These are phyloP conservation scores for Thymus mandschuricus DNA, from an alignment of 257 asterid species.

Conservation along the genomic window DNA sequence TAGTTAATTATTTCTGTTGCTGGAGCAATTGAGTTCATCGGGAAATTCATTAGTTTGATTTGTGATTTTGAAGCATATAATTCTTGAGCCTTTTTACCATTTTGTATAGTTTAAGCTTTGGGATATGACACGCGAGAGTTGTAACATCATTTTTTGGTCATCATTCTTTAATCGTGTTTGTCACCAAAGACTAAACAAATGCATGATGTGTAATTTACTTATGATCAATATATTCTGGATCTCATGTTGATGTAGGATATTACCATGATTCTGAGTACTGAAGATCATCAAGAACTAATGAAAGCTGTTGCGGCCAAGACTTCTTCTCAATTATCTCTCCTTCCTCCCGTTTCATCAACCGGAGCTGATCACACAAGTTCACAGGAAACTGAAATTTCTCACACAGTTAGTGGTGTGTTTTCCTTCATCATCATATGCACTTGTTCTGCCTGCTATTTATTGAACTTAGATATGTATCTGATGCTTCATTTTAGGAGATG, in stretches of 20 bases:
- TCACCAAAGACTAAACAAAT: neutral
- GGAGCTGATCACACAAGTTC: slow-evolving; percentile 32
- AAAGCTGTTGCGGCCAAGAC: slow-evolving; percentile 78
- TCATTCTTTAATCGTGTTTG: neutral
- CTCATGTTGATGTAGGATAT: slow-evolving; percentile 56
- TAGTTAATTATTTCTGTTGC: neutral
- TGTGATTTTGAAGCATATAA: neutral
- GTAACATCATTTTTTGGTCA: neutral
- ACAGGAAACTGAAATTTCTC: slow-evolving; percentile 38
- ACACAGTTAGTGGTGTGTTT: slow-evolving; percentile 52
- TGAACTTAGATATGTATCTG: slow-evolving; percentile 11
- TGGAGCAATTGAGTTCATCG: slow-evolving; percentile 8
- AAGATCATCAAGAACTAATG: slow-evolving; percentile 89
- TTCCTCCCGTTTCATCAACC: slow-evolving; percentile 62
- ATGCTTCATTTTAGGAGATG: slow-evolving; percentile 57
- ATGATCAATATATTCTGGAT: slow-evolving; percentile 4
- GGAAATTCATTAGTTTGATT: neutral
- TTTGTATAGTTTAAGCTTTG: neutral
- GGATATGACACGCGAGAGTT: neutral
- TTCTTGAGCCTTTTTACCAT: neutral
- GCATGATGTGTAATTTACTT: neutral
- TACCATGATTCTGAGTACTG: slow-evolving; percentile 80
- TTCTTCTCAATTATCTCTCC: slow-evolving; percentile 71
- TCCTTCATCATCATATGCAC: slow-evolving; percentile 14
- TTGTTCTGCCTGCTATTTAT: slow-evolving; percentile 21